Base-by-base conservation (phyloP, 2,329 filamentous ascomycete genomes). In the Stemphylium lycopersici region DNA sequence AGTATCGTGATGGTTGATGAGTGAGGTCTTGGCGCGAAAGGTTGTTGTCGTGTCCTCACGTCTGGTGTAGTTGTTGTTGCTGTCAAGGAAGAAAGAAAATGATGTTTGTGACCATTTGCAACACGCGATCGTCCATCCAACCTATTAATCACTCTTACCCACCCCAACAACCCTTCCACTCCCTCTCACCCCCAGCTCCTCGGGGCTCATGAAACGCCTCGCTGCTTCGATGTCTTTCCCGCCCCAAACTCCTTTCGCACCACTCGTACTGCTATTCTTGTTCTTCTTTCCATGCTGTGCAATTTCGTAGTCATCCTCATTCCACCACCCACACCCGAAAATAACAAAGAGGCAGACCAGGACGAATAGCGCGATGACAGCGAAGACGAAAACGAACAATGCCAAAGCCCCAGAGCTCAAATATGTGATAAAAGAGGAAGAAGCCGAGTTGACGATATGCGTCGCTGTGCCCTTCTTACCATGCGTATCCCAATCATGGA, bases 71-170 rank as follows among this genome's bases (percentile, higher is more conserved):
- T 6, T 26, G 26, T 10, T 10, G 8, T 10, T 10, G 26, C 1
- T 29, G 2, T 10, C 26, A 29, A 29, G 26, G 8, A 18, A 20
- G 3, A 20, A 45, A 16, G n/a, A 45, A 45, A 26, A 15, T 29
- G 22, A 36, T 37, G 16, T 11, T 38, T 2, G 18, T 37, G n/a
- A 26, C 6, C 7, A 26, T 26, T 26, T 29, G 26, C 33, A 36
- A n/a, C 33, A 16, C 33, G 13, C 33, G 33, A 36, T 32, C 12
- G 12, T 16, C 31, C 11, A 13, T 15, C 26, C 33, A 12, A 12
- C 12, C 12, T 4, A 29, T 66, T 50, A 74, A 65, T 74, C 71
- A 57, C 65, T 71, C 57, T 74, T 74, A 40, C 65, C 70, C 24
- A 71, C 58, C 12, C 69, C 71, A 6, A 72, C 65, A 16, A 72